Base-by-base conservation (phyloP, 495 filamentous ascomycete species). In the Chaetomidium leptoderma region DNA sequence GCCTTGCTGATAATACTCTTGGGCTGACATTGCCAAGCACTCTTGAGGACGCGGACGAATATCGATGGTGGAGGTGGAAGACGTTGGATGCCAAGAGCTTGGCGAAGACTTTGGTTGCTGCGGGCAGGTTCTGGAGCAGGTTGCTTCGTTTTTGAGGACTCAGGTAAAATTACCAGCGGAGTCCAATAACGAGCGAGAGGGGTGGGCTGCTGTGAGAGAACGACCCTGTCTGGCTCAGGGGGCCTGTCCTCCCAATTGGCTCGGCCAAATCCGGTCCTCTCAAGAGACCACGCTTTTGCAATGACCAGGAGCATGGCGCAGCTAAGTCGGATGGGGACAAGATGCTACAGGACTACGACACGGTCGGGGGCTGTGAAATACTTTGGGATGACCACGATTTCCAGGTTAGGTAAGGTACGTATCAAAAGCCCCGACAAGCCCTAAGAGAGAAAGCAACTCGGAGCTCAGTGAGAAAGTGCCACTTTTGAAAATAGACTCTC, bases 1-100 rank as follows among this genome's bases (percentile, higher is more conserved):
- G 17, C 64, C 63, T 52, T 66, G 64, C 46, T 71, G 64, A 45
- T 71, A 71, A 50, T 71, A 71, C 32, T 71, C 60, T 23, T 63
- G 60, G 29, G 68, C 66, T 6, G 68, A 71, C 68, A 71, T 71
- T 35, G 33, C 55, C 35, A 49, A 57, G 35, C 26, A 23, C 16
- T 56, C 11, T 36, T 30, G 3, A 39, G 23, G 16, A 19, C 14
- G 30, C 36, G n/a, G 16, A n/a, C 9, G 8, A 48, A 26, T n/a
- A 26, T 27, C 35, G 49, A 39, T 53, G 10, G 33, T 4, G 33
- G 36, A 44, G 8, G 7, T 11, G 49, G 24, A 27, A 17, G 52
- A 33, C n/a, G 39, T 36, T 11, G 35, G 27, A 49, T 49, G 54
- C 54, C 54, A 57, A 57, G 54, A 26, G 3, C 43, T 56, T 30